Conservation (phyloP, 164 flowering plant species). For the Echeveria elegans region DNA sequence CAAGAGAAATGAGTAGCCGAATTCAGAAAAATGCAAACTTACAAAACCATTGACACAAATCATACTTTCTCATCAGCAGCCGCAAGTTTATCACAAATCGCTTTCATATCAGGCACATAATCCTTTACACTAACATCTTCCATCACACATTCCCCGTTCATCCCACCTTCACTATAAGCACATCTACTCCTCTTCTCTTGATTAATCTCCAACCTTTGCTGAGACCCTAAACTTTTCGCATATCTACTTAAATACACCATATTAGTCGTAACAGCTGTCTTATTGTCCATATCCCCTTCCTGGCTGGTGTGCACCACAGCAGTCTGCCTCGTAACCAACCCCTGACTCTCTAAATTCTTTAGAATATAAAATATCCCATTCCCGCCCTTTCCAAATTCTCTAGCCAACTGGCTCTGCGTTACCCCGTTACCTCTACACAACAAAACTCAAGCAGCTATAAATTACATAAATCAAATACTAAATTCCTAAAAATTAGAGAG, state of each 20-base stretch:
- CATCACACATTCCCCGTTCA: constrained; percentile 24
- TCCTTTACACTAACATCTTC: constrained; percentile 62
- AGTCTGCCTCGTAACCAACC: constrained; percentile 64
- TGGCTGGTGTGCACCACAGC: constrained; percentile 49
- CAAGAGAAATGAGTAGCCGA: neutral
- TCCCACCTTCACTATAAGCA: constrained; percentile 21
- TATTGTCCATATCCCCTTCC: constrained; percentile 36
- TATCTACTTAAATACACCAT: constrained; percentile 66
- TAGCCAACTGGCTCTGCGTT: constrained; percentile 73
- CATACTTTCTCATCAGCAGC: constrained; percentile 70
- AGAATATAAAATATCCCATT: constrained; percentile 64
- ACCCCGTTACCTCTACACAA: constrained; percentile 62
- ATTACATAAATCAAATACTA: no score
- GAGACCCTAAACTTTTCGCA: constrained; percentile 61
- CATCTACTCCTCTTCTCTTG: constrained; percentile 28
- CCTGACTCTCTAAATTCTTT: constrained; percentile 63
- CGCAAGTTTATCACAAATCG: constrained; percentile 75
- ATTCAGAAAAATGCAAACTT: neutral
- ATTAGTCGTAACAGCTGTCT: constrained; percentile 49
- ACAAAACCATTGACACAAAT: neutral
- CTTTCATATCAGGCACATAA: constrained; percentile 61
- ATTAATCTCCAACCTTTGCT: constrained; percentile 67
- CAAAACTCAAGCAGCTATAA: neutral
- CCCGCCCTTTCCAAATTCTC: constrained; percentile 57
- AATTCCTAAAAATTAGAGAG: no score